These are phyloP conservation scores for Physcomitrellopsis africana DNA, from an alignment of 225 moss, liverwort and hornwort species.

Conservation along the genomic window DNA sequence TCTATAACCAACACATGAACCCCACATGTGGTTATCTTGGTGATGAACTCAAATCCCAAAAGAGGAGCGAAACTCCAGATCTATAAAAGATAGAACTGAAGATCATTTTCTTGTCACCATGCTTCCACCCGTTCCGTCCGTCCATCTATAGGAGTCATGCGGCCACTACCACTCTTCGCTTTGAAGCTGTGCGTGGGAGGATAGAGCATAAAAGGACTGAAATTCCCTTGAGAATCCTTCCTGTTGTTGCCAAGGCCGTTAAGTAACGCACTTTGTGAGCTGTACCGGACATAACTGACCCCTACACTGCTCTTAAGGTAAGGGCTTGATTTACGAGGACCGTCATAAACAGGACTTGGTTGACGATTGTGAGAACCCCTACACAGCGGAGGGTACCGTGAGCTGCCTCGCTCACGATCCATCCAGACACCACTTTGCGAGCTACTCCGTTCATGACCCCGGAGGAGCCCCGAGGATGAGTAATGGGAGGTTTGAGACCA, in stretches of 20 bases:
- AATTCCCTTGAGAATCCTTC: slow-evolving; percentile 62
- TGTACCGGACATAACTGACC: slow-evolving; percentile 25
- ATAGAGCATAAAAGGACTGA: slow-evolving; percentile 78
- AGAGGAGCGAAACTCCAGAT: slow-evolving; percentile 25
- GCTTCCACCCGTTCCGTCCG: slow-evolving; percentile 92
- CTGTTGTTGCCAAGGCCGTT: slow-evolving; percentile 50
- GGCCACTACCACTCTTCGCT: slow-evolving; percentile 76
- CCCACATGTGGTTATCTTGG: slow-evolving; percentile 27
- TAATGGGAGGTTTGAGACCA: slow-evolving; percentile 61
- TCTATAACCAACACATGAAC: slow-evolving; percentile 22
- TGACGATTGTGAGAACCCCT: slow-evolving; percentile 43
- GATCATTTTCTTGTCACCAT: slow-evolving; percentile 53
- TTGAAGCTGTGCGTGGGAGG: slow-evolving; percentile 78
- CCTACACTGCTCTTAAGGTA: slow-evolving; percentile 41
- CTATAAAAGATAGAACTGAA: slow-evolving; percentile 24
- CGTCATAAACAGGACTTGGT: slow-evolving; percentile 46
- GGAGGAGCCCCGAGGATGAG: slow-evolving; percentile 53
- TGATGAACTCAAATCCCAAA: slow-evolving; percentile 11
- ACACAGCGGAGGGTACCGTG: slow-evolving; percentile 37
- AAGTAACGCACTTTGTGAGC: slow-evolving; percentile 56
- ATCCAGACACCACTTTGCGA: slow-evolving; percentile 68
- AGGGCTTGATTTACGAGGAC: slow-evolving; percentile 45
- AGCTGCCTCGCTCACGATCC: slow-evolving; percentile 59
- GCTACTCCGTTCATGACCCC: slow-evolving; percentile 57
- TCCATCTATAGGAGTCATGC: slow-evolving; percentile 84